Evolutionary conservation across 441 rosid genomes (phyloP).

Genomic region (Erysimum pusillum): DNA sequence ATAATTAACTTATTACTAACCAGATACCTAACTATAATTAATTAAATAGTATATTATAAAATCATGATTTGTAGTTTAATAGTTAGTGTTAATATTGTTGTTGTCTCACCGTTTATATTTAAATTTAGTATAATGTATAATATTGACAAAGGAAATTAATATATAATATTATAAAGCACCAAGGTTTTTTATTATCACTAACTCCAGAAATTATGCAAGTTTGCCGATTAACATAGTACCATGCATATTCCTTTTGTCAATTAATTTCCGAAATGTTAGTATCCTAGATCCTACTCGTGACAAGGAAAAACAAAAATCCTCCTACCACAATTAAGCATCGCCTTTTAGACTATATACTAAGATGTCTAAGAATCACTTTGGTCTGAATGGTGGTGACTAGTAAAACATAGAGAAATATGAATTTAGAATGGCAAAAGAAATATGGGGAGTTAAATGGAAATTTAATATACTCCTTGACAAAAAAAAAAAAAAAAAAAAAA

Average conservation of each 20-base stretch:
- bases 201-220: constrained; percentile 38
- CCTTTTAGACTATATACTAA: not conserved
- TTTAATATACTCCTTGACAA: not conserved
- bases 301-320: not conserved
- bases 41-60: too few species aligned
- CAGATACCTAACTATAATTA: too few species aligned
- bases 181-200: constrained; percentile 1
- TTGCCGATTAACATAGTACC: constrained; percentile 10
- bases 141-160: too few species aligned
- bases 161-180: not conserved
- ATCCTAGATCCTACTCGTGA: constrained; percentile 24
- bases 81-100: too few species aligned
- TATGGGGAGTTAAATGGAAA: not conserved
- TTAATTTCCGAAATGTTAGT: not conserved
- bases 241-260: constrained; percentile 13
- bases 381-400: not conserved
- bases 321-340: constrained; percentile 8
- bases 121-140: too few species aligned
- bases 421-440: not conserved
- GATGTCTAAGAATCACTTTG: not conserved
- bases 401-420: not conserved
- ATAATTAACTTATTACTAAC: too few species aligned
- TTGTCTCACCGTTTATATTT: too few species aligned
- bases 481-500: too few species aligned
- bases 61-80: too few species aligned